Evolutionary conservation across 768 basidiomycete genomes (phyloP), one percentile per base, ranked within the genome.

Genomic region (Leccinum variicolor): DNA sequence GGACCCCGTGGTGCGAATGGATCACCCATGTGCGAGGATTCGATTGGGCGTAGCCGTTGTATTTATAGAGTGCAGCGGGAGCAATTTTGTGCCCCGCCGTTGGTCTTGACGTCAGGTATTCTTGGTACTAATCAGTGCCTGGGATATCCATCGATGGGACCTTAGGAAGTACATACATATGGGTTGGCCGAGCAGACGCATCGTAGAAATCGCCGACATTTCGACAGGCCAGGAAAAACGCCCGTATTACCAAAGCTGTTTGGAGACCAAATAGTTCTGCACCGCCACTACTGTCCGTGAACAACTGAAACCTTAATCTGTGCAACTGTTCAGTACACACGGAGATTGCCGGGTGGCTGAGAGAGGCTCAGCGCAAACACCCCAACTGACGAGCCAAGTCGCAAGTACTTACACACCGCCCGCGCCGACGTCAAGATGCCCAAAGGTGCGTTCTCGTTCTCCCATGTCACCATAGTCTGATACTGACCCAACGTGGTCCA

Each of bases 391-490:
- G 56, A 65, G 58, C 63, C 41, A 62, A 65, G 66, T 54, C 54
- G 15, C 61, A 59, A 66, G 59, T 62, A 43, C 46, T 31, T 19
- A 15, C 34, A 64, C 65, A 62, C 62, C 64, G 66, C 56, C 64
- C 66, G 59, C 62, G 63, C 67, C 72, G 64, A 66, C 73, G 64
- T 74, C 74, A 71, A 76, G 72, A 77, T 77, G 76, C 74, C 75
- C 67, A 77, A 68, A 72, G 71, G 76, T 77, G 64, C 17, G 54
- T 56, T 25, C n/a, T 36, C 50, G 11, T 34, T 28, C 36, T 39
- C 45, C 21, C 13, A 10, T 8, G 41, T 43, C 10, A 43, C 19
- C 33, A 17, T 31, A 21, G 19, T 11, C 1, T 1, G 43, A 21
- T 53, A 41, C 62, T 73, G 57, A 73, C 54, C 29, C 34, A 23